Conservation (phyloP, 495 filamentous ascomycete species). For the Pseudevernia furfuracea region DNA sequence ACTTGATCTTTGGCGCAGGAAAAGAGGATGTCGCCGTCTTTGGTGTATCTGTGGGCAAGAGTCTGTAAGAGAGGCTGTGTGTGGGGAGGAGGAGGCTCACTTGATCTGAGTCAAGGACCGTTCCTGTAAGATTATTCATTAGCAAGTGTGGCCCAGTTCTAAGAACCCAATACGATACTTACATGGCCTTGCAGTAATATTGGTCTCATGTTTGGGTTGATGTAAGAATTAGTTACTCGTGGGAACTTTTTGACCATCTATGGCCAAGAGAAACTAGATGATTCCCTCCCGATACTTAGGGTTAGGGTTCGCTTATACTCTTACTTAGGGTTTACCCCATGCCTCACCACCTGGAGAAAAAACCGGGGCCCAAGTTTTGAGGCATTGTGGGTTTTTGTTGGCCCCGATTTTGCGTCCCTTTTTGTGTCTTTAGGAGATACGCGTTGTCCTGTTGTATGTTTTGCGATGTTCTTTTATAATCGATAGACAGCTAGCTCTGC, state of each 20-base stretch:
- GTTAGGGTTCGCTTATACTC: background rate
- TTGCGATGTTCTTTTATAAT: background rate
- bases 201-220: slow-evolving; percentile 66
- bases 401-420: background rate
- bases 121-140: slow-evolving; percentile 43
- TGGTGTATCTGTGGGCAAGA: slow-evolving; percentile 59
- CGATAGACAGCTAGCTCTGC: background rate
- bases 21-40: slow-evolving; percentile 95
- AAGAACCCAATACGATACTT: slow-evolving; percentile 28
- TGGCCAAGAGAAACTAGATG: slow-evolving; percentile 10
- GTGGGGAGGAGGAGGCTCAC: slow-evolving; percentile 37
- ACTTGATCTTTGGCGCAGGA: slow-evolving; percentile 96
- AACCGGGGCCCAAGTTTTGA: background rate
- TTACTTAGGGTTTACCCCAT: background rate
- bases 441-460: background rate
- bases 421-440: background rate
- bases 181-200: slow-evolving; percentile 92
- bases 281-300: background rate
- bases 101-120: slow-evolving; percentile 97
- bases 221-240: slow-evolving; percentile 3
- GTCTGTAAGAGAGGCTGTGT: background rate
- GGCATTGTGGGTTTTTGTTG: background rate
- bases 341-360: slow-evolving; percentile 4
- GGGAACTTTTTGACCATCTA: slow-evolving; percentile 15
- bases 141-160: background rate